These are phyloP conservation scores for Ashbya aceris DNA, from an alignment of 1,139 yeast genomes.

Conservation along the genomic window DNA sequence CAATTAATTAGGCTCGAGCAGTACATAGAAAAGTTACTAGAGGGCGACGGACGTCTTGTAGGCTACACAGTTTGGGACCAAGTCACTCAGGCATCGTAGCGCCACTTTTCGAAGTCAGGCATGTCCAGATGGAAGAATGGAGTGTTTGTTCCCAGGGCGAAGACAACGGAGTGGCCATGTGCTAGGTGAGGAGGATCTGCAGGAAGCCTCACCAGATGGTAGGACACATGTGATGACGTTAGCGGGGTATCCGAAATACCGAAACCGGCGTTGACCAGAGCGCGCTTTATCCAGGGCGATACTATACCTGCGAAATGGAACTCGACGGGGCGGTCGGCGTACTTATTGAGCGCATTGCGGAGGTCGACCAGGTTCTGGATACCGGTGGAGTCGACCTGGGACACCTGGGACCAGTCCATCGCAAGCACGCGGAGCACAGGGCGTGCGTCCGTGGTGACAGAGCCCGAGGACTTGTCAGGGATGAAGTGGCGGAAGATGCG, in stretches of 20 bases:
- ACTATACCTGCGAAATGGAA: conserved; percentile 81
- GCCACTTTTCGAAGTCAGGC: conserved; percentile 50
- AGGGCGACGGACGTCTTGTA: too few relatives aligned
- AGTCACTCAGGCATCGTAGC: background rate
- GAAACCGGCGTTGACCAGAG: conserved; percentile 67
- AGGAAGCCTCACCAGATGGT: too few relatives aligned
- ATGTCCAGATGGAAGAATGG: conserved; percentile 85
- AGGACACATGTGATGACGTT: too few relatives aligned
- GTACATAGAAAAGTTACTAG: too few relatives aligned
- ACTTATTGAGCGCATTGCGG: conserved; percentile 59
- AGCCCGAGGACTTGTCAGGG: conserved; percentile 7
- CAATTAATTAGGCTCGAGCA: too few relatives aligned
- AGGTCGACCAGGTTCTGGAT: conserved; percentile 71
- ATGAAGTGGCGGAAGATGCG: conserved; percentile 17
- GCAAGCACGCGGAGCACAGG: conserved; percentile 66
- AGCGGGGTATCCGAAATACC: conserved; percentile 34
- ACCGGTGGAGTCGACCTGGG: conserved; percentile 71
- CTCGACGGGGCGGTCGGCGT: conserved; percentile 79
- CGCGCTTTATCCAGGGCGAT: conserved; percentile 81
- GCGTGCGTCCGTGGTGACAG: conserved; percentile 37
- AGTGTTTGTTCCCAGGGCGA: conserved; percentile 57
- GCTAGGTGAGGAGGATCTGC: too few relatives aligned
- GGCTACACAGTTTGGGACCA: too few relatives aligned
- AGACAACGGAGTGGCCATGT: too few relatives aligned
- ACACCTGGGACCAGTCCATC: conserved; percentile 70